These are phyloP conservation scores for Spathaspora arborariae DNA, from an alignment of 805 yeast genomes.

Conservation along the genomic window DNA sequence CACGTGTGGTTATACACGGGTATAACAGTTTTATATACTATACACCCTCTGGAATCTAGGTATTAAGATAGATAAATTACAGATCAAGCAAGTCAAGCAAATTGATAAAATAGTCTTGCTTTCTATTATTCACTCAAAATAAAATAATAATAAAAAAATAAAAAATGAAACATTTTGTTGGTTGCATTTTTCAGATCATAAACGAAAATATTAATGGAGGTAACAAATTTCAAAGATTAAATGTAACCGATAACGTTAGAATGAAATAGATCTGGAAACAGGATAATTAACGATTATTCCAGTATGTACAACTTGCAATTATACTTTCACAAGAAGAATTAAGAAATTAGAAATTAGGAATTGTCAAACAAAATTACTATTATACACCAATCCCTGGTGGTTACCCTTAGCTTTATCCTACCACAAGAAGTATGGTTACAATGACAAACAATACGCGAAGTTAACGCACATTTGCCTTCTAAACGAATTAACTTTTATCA, in stretches of 20 bases:
- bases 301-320: neutral
- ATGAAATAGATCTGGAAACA: neutral
- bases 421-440: neutral
- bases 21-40: neutral
- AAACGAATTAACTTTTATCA: neutral
- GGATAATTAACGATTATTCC: no score
- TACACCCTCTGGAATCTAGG: no score
- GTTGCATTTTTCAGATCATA: neutral
- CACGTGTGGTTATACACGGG: neutral
- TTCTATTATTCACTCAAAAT: neutral
- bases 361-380: no score
- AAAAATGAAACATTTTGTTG: neutral
- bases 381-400: no score
- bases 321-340: neutral
- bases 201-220: neutral
- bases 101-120: no score
- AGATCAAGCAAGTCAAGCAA: no score
- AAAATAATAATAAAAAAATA: neutral
- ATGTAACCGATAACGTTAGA: neutral
- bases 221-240: neutral
- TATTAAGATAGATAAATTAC: no score
- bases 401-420: neutral
- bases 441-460: neutral
- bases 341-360: neutral
- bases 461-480: neutral